phyloP scores from a whole-genome alignment of 371 early-diverging fungal genomes.

The Actinomortierella wolfii region DNA sequence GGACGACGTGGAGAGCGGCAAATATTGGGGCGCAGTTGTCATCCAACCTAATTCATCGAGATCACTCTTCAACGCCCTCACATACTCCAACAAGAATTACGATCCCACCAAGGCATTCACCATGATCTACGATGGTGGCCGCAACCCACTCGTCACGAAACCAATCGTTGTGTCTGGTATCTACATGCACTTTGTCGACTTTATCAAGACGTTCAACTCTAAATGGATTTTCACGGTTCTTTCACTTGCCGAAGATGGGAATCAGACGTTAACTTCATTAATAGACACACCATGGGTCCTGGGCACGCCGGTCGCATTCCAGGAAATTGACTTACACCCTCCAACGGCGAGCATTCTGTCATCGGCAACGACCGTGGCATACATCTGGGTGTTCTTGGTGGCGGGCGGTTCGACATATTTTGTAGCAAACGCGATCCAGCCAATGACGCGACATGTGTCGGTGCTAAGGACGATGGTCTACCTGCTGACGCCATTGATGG shows the following conservation, averaged over 20 bases:
- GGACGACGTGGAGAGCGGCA: conserved; percentile 23
- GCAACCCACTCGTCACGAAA: conserved; percentile 19
- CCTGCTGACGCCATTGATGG: conserved; percentile 14
- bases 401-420: conserved; percentile 31
- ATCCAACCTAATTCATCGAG: conserved; percentile 25
- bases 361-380: conserved; percentile 31
- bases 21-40: conserved; percentile 32
- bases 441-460: conserved; percentile 6
- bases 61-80: conserved; percentile 24
- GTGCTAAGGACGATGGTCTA: conserved; percentile 18
- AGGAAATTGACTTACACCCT: conserved; percentile 27
- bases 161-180: conserved; percentile 22
- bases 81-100: conserved; percentile 14
- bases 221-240: conserved; percentile 23
- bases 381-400: conserved; percentile 35
- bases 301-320: conserved; percentile 24
- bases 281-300: conserved; percentile 20
- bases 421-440: conserved; percentile 21
- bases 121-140: conserved; percentile 27
- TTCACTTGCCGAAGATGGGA: conserved; percentile 5
- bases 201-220: conserved; percentile 18
- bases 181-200: conserved; percentile 27
- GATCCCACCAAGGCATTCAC: conserved; percentile 25
- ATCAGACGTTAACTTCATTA: conserved; percentile 9
- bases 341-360: conserved; percentile 22